A percentile compares a stretch with the other conserved stretches of the same genome.
Evolutionary conservation across 2,329 filamentous ascomycete genomes (phyloP).

Genomic region (Ustulina deusta): DNA sequence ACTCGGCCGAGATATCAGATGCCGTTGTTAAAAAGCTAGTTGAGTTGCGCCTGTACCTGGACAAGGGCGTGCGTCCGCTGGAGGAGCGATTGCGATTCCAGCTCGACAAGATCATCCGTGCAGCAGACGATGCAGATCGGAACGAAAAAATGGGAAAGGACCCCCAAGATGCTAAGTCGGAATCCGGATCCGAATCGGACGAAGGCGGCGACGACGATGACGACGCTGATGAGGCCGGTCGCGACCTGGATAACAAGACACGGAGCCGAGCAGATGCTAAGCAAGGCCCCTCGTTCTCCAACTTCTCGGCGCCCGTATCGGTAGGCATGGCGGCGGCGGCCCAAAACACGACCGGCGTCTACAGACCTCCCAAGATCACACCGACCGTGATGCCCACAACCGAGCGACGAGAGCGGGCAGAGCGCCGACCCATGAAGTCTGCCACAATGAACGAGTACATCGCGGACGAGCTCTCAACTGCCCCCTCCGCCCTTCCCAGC

Average conservation of each 20-base stretch:
- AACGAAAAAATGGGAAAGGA: constrained; percentile 52
- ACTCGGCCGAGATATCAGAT: constrained; percentile 64
- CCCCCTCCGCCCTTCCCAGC: constrained; percentile 85
- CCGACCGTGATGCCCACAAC: constrained; percentile 84
- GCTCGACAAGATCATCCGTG: constrained; percentile 92
- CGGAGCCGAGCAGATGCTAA: constrained; percentile 48
- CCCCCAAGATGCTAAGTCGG: constrained; percentile 53
- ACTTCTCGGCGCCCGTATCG: constrained; percentile 54
- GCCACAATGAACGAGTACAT: constrained; percentile 94
- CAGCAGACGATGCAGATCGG: constrained; percentile 79
- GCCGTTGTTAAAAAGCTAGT: constrained; percentile 87
- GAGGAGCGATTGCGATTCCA: constrained; percentile 94
- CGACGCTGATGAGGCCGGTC: constrained; percentile 49
- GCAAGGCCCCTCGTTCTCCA: constrained; percentile 37
- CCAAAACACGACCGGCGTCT: constrained; percentile 75
- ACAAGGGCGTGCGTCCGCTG: constrained; percentile 89
- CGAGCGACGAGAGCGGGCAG: constrained; percentile 70
- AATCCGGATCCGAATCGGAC: constrained; percentile 54
- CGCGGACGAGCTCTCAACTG: constrained; percentile 81
- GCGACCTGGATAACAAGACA: constrained; percentile 29
- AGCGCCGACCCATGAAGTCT: constrained; percentile 76
- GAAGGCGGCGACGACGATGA: constrained; percentile 53
- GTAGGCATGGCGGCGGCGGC: constrained; percentile 51
- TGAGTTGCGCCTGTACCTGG: constrained; percentile 90
- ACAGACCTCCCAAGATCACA: constrained; percentile 88